Base-by-base conservation (phyloP, 495 filamentous ascomycete species). In the Daldinia concentrica region DNA sequence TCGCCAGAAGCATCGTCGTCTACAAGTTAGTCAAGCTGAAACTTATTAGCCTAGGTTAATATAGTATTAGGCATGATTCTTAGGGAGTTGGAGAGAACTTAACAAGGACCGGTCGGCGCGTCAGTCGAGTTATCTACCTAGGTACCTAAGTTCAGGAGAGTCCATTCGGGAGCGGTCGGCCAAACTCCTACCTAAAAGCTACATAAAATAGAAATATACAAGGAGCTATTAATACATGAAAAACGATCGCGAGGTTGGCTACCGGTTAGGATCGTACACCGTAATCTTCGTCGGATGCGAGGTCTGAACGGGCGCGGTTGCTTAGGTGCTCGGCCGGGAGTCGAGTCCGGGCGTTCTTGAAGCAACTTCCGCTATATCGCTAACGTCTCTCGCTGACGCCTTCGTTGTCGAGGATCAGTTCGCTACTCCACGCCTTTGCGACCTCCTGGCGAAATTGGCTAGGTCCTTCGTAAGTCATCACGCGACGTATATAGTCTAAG, bases 391-490 rank as follows among this genome's bases (percentile, higher is more conserved):
- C 19, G 27, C 12, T 39, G 8, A 65, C 41, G 5, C 52, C 54
- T n/a, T 29, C 14, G n/a, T 58, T 29, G 17, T 58, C 27, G 7
- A 50, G 12, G 26, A 37, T 12, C 29, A 65, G 27, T 26, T n/a
- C 27, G 2, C 5, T 37, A 37, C 58, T 65, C 39, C 39, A 65
- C n/a, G 17, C 41, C 52, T 15, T 58, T 24, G 32, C 52, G 26
- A 75, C 26, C 36, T 48, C 55, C 29, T 58, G 60, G 15, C 32
- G 66, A 15, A 69, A 69, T 8, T 59, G 55, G 60, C 55, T 51
- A 27, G 57, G 29, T 36, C 70, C 70, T 3, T 67, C 51, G 54
- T 73, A 73, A 11, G 58, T 43, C 56, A 64, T 29, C 45, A 69
- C 58, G n/a, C 55, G 32, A 19, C 66, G 65, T 0, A 73, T 55